Percentiles rank a stretch among this genome's conserved stretches.
Conservation (phyloP, 352 stramenopile species). For the Phytopythium delawarense region DNA sequence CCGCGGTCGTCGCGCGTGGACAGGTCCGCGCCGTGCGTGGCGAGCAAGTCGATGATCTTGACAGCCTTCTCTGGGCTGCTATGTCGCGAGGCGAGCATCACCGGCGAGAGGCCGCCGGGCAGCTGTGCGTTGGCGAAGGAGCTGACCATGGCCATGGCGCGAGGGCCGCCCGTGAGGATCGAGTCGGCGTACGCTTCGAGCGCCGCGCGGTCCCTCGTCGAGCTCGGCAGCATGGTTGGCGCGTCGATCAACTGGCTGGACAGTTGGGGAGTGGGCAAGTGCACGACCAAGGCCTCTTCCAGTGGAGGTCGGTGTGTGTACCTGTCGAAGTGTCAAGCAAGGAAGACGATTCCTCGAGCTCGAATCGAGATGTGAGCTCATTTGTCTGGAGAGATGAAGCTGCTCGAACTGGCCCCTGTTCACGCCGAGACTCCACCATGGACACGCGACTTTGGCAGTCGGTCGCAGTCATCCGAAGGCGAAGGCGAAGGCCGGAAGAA, state of each 20-base stretch:
- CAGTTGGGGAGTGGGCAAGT: background rate
- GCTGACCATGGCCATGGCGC: background rate
- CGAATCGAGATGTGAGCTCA: background rate
- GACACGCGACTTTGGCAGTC: background rate
- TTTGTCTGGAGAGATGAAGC: background rate
- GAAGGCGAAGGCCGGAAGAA: background rate
- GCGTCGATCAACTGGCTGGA: background rate
- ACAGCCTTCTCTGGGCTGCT: background rate
- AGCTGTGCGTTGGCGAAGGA: constrained; percentile 7
- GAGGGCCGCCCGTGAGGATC: background rate
- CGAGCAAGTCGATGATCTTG: constrained; percentile 16
- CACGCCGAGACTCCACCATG: background rate
- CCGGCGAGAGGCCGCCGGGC: constrained; percentile 4
- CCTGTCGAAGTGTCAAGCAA: too few species aligned
- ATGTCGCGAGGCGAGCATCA: constrained; percentile 10
- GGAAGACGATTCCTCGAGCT: background rate
- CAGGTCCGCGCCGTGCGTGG: constrained; percentile 22
- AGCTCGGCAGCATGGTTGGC: constrained; percentile 1
- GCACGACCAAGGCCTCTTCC: background rate
- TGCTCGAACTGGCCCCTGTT: background rate
- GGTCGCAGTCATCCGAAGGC: background rate
- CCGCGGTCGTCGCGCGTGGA: constrained; percentile 20
- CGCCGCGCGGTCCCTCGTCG: constrained; percentile 2
- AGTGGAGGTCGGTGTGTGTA: background rate
- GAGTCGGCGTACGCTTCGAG: constrained; percentile 7